Conservation (phyloP, 345 rosid species). For the Hypericum androsaemum region DNA sequence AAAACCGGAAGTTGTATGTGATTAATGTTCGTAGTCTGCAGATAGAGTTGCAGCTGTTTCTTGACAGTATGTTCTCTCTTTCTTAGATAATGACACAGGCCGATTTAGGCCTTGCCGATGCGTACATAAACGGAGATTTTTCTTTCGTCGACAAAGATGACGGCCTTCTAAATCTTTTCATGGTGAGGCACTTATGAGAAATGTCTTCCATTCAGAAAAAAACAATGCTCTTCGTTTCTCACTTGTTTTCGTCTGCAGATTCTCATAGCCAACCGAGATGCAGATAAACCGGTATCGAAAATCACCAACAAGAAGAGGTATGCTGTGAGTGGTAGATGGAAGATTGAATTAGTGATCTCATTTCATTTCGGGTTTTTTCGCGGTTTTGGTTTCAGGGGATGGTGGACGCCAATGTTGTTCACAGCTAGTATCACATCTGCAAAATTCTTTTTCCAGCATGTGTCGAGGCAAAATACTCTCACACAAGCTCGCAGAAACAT, state of each 20-base stretch:
- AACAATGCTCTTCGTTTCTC: background rate
- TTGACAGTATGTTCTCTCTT: background rate
- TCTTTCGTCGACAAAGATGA: constrained; percentile 63
- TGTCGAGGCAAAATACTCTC: constrained; percentile 61
- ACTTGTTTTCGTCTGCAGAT: constrained; percentile 28
- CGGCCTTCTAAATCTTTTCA: constrained; percentile 63
- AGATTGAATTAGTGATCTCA: background rate
- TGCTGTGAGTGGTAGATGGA: background rate
- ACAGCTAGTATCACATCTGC: constrained; percentile 73
- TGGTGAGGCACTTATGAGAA: constrained; percentile 33
- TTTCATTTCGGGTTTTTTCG: background rate
- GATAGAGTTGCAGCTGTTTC: background rate
- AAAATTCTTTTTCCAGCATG: constrained; percentile 64
- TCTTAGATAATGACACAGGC: constrained; percentile 79
- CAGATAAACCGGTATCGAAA: constrained; percentile 29
- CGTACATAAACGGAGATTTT: constrained; percentile 71
- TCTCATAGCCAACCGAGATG: constrained; percentile 66
- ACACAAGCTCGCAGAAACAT: constrained; percentile 91
- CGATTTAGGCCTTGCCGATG: constrained; percentile 88
- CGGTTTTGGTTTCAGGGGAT: constrained; percentile 42
- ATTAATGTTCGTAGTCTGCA: background rate
- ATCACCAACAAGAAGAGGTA: constrained; percentile 51
- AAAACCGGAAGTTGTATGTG: background rate
- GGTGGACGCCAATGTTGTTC: constrained; percentile 87
- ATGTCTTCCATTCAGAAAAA: background rate